phyloP scores from a whole-genome alignment of 306 rosid species.

The Prunus campanulata region DNA sequence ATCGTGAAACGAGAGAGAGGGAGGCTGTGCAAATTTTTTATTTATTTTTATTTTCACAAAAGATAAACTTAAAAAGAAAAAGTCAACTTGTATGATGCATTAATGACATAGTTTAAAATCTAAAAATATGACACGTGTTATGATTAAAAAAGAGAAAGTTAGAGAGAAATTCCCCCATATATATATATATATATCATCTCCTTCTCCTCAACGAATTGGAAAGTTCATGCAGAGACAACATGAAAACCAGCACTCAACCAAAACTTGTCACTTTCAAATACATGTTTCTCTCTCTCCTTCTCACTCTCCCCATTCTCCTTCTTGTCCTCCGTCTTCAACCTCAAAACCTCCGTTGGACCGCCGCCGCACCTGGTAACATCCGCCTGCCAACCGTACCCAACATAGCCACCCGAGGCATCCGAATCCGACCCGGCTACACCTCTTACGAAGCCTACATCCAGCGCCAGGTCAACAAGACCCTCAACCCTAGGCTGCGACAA shows the following conservation, averaged over 20 bases:
- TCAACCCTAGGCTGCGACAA: slow-evolving; percentile 71
- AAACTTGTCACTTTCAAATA: slow-evolving; percentile 42
- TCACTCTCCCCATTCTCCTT: slow-evolving; percentile 54
- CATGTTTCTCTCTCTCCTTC: slow-evolving; percentile 51
- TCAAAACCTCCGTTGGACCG: background rate
- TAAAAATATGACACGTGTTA: too few species aligned
- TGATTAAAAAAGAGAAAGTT: too few species aligned
- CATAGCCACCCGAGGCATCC: slow-evolving; percentile 25
- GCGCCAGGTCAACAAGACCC: slow-evolving; percentile 84
- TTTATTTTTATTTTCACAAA: too few species aligned
- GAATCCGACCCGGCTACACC: slow-evolving; percentile 83
- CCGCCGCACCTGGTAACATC: background rate
- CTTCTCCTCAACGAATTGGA: background rate
- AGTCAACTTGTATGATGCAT: too few species aligned
- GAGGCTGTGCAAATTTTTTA: too few species aligned
- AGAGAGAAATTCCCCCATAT: too few species aligned
- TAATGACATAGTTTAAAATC: too few species aligned
- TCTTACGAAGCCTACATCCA: slow-evolving; percentile 74
- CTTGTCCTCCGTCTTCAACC: slow-evolving; percentile 39
- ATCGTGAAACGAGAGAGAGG: too few species aligned
- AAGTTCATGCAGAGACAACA: slow-evolving; percentile 19
- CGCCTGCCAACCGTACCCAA: background rate
- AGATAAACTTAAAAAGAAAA: too few species aligned
- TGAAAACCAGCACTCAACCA: slow-evolving; percentile 40
- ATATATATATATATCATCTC: too few species aligned